These are phyloP conservation scores for Camellia sinensis DNA, from an alignment of 148 eudicot species.

Conservation along the genomic window DNA sequence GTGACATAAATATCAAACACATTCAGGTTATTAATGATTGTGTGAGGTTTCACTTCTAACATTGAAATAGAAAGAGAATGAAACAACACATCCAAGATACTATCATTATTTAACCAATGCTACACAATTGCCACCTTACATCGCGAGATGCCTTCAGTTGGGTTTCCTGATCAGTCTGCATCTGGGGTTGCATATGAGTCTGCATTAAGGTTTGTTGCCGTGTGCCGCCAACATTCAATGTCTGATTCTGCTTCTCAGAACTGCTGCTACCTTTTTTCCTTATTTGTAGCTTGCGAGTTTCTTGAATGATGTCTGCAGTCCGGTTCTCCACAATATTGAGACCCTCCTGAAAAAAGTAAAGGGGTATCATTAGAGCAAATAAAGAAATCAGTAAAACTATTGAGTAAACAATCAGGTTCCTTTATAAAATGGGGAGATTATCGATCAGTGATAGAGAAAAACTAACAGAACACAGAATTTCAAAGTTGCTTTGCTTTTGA, in stretches of 20 bases:
- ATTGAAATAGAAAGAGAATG: background rate
- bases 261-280: slow-evolving; percentile 41
- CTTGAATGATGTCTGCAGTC: slow-evolving; percentile 80
- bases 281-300: slow-evolving; percentile 67
- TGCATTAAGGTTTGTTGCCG: slow-evolving; percentile 35
- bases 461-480: no score
- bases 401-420: background rate
- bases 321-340: slow-evolving; percentile 68
- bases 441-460: background rate
- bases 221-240: slow-evolving; percentile 21
- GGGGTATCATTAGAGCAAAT: background rate
- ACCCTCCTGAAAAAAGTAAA: slow-evolving; percentile 60
- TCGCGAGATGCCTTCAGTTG: slow-evolving; percentile 97
- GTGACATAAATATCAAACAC: background rate
- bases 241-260: slow-evolving; percentile 38
- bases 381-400: background rate
- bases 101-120: slow-evolving; percentile 30
- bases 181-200: slow-evolving; percentile 37
- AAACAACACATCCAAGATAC: slow-evolving; percentile 11
- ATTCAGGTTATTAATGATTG: background rate
- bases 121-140: slow-evolving; percentile 77
- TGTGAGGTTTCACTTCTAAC: background rate
- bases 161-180: slow-evolving; percentile 55
- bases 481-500: no score
- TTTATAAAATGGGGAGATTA: background rate